Evolutionary conservation across 371 early-diverging fungal genomes (phyloP).

Genomic region (Apophysomyces variabilis): DNA sequence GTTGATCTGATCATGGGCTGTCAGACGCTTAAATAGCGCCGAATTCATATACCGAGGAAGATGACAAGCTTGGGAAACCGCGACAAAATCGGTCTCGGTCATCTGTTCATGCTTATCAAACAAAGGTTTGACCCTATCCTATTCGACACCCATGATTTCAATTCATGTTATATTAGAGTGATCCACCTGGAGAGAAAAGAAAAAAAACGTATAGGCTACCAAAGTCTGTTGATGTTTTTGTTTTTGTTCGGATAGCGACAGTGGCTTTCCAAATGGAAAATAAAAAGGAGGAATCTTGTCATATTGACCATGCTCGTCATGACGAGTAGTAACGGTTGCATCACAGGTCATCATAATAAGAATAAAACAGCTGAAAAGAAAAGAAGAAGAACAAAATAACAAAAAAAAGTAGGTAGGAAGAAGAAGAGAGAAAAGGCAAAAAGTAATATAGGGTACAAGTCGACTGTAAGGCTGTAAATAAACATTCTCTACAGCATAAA

Average conservation of each 20-base stretch:
- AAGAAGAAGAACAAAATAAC: conserved; percentile 4
- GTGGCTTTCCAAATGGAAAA: conserved; percentile 46
- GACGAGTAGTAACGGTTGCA: conserved; percentile 2
- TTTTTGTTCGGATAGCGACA: conserved; percentile 30
- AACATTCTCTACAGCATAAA: background rate
- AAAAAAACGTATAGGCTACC: conserved; percentile 23
- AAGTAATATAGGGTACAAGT: no score
- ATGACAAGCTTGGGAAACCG: conserved; percentile 59
- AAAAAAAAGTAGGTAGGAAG: background rate
- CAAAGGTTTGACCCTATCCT: conserved; percentile 33
- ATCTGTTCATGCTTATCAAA: conserved; percentile 32
- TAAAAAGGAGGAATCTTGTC: conserved; percentile 43
- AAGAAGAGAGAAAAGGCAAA: no score
- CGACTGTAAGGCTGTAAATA: no score
- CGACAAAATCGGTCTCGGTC: conserved; percentile 52
- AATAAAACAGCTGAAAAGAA: background rate
- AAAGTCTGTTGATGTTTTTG: conserved; percentile 29
- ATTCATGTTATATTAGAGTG: no score
- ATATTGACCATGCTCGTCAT: background rate
- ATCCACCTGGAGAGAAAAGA: background rate
- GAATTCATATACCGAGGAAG: conserved; percentile 67
- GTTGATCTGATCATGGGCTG: conserved; percentile 26
- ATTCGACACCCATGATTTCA: background rate
- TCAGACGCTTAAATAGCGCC: conserved; percentile 60
- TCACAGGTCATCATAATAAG: background rate